These are phyloP conservation scores for Pseudocercospora eumusae DNA, from an alignment of 2,329 filamentous ascomycete genomes.

Conservation along the genomic window DNA sequence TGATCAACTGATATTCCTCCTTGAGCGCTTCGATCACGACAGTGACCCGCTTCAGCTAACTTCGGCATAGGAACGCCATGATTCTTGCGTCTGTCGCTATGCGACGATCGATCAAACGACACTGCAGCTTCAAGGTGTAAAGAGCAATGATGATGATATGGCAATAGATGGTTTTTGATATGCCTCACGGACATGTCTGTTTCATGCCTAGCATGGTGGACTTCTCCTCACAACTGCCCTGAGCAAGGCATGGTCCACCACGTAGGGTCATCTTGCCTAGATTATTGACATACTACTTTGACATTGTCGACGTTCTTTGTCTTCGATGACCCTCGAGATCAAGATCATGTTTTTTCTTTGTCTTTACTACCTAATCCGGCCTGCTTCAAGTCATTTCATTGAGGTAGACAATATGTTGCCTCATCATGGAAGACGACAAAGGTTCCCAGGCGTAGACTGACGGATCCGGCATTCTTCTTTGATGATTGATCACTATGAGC, in stretches of 20 bases:
- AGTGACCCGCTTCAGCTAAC: neutral
- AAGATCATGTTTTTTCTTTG: neutral
- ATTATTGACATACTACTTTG: neutral
- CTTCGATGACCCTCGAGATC: neutral
- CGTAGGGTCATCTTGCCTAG: neutral
- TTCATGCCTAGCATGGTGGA: neutral
- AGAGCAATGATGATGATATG: neutral
- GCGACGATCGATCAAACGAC: neutral
- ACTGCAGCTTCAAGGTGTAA: neutral
- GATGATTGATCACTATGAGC: neutral
- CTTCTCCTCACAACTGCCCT: neutral
- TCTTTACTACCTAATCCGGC: neutral
- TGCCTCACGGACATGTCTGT: no score
- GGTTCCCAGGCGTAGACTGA: neutral
- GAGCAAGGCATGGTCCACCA: neutral
- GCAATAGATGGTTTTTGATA: neutral
- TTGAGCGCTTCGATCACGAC: neutral
- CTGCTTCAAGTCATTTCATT: neutral
- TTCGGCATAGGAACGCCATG: neutral
- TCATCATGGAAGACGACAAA: neutral
- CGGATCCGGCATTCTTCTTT: neutral
- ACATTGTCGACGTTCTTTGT: neutral
- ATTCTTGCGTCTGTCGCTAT: neutral
- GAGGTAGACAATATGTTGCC: neutral
- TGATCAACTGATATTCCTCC: neutral